Conservation (phyloP, 2,329 filamentous ascomycete genomes). For the Xylaria sp. region DNA sequence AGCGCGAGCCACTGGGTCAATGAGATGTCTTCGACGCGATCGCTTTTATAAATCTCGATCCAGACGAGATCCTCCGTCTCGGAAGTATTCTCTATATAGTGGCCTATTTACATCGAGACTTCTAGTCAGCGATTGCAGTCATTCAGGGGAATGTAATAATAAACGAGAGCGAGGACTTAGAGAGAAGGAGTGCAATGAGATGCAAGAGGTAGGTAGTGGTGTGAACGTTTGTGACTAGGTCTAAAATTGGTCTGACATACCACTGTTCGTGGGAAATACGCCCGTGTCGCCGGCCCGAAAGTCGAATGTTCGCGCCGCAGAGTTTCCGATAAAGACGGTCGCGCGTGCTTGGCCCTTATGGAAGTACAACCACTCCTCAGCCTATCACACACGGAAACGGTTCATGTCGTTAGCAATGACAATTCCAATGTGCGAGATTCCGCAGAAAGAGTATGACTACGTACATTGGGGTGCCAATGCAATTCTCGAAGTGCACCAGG, state of each 20-base stretch:
- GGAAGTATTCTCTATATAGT: slow-evolving; percentile 77
- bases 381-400: slow-evolving; percentile 52
- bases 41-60: slow-evolving; percentile 77
- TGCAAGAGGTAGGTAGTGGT: background rate
- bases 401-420: slow-evolving; percentile 15
- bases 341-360: slow-evolving; percentile 70
- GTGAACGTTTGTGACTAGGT: background rate
- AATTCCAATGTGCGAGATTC: background rate
- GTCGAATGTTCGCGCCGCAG: slow-evolving; percentile 73
- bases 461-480: slow-evolving; percentile 76
- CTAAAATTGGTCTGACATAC: slow-evolving; percentile 48
- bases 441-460: slow-evolving; percentile 39
- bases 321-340: slow-evolving; percentile 72
- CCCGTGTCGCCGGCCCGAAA: slow-evolving; percentile 75
- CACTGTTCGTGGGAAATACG: slow-evolving; percentile 74
- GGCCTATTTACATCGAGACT: slow-evolving; percentile 52
- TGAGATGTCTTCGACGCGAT: slow-evolving; percentile 73
- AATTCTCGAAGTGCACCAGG: slow-evolving; percentile 72
- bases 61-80: slow-evolving; percentile 72
- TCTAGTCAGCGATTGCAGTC: background rate
- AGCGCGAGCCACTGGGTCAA: slow-evolving; percentile 76
- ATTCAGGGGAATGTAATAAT: background rate
- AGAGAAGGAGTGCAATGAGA: background rate
- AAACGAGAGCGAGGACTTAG: no score
- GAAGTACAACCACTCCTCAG: slow-evolving; percentile 79